These are phyloP conservation scores for Yarrowia sp. DNA, from an alignment of 805 yeast genomes.

Conservation along the genomic window DNA sequence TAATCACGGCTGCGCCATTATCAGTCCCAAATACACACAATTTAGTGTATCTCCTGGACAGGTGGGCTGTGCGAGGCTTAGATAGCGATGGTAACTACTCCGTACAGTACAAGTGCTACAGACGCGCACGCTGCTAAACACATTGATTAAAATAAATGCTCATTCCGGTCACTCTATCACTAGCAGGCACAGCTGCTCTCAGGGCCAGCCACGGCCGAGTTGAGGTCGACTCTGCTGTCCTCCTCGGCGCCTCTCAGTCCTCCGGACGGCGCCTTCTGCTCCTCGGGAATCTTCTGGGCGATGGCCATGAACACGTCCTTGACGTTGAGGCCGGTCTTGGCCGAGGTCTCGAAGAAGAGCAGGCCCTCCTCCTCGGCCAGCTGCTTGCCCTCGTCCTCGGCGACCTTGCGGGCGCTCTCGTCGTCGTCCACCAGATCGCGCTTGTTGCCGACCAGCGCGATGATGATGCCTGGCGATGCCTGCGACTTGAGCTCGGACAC, in stretches of 20 bases:
- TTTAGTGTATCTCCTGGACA: too few relatives aligned
- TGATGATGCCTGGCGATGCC: conserved; percentile 85
- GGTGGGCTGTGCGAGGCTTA: too few relatives aligned
- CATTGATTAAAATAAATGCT: too few relatives aligned
- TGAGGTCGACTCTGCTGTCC: conserved; percentile 27
- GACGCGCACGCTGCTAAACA: too few relatives aligned
- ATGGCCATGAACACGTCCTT: conserved; percentile 88
- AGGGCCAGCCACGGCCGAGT: conserved; percentile 24
- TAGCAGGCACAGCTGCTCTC: conserved; percentile 28
- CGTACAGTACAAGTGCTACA: too few relatives aligned
- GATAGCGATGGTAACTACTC: too few relatives aligned
- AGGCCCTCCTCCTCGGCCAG: conserved; percentile 90
- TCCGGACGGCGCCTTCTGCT: conserved; percentile 30
- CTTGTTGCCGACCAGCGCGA: conserved; percentile 93
- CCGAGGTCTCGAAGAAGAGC: conserved; percentile 90
- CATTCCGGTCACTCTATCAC: background rate
- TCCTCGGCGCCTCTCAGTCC: conserved; percentile 26
- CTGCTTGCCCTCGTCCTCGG: conserved; percentile 78
- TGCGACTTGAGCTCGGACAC: conserved; percentile 93
- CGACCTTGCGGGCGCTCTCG: conserved; percentile 68
- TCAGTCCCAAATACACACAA: too few relatives aligned
- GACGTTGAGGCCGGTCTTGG: conserved; percentile 85
- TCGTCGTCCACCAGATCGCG: conserved; percentile 65
- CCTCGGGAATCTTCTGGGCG: conserved; percentile 80
- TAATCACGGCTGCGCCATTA: too few relatives aligned